Evolutionary conservation across 2,329 filamentous ascomycete genomes (phyloP).

Genomic region (Allantophomopsis lycopodina): DNA sequence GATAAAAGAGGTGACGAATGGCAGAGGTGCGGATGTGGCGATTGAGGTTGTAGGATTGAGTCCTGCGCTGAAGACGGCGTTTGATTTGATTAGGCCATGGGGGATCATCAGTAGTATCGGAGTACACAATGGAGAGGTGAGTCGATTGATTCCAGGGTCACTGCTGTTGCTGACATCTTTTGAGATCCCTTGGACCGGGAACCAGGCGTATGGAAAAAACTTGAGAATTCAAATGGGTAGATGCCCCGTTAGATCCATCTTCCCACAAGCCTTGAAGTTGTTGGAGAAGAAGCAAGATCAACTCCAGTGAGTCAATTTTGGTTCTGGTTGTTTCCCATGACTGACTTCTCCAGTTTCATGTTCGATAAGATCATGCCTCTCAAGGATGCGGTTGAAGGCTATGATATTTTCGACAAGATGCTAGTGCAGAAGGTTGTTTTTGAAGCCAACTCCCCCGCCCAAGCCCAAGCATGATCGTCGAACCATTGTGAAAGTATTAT

Average conservation of each 20-base stretch:
- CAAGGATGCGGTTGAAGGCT: slow-evolving; percentile 50
- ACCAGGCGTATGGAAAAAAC: slow-evolving; percentile 58
- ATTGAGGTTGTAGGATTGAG: slow-evolving; percentile 66
- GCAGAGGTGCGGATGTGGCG: slow-evolving; percentile 73
- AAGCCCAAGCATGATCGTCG: neutral
- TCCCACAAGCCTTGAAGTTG: slow-evolving; percentile 48
- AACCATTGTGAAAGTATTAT: neutral
- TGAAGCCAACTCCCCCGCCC: slow-evolving; percentile 14
- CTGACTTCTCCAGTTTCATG: slow-evolving; percentile 47
- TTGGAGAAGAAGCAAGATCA: slow-evolving; percentile 53
- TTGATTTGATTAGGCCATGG: slow-evolving; percentile 58
- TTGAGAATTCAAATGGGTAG: slow-evolving; percentile 62
- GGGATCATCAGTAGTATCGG: slow-evolving; percentile 64
- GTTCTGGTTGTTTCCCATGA: slow-evolving; percentile 3
- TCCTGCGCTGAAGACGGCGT: slow-evolving; percentile 55
- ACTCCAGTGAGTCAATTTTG: slow-evolving; percentile 41
- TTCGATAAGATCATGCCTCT: slow-evolving; percentile 63
- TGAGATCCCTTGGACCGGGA: slow-evolving; percentile 52
- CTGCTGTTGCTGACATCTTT: too few species aligned
- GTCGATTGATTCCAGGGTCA: too few species aligned
- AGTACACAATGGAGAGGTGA: slow-evolving; percentile 59
- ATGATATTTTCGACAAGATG: slow-evolving; percentile 60
- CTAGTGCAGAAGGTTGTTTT: slow-evolving; percentile 65
- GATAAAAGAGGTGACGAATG: slow-evolving; percentile 62
- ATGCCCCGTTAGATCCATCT: slow-evolving; percentile 61